Percentiles rank a stretch among this genome's conserved stretches.
Conservation (phyloP, 192 early-diverging fungal genomes). For the Dispira simplex region DNA sequence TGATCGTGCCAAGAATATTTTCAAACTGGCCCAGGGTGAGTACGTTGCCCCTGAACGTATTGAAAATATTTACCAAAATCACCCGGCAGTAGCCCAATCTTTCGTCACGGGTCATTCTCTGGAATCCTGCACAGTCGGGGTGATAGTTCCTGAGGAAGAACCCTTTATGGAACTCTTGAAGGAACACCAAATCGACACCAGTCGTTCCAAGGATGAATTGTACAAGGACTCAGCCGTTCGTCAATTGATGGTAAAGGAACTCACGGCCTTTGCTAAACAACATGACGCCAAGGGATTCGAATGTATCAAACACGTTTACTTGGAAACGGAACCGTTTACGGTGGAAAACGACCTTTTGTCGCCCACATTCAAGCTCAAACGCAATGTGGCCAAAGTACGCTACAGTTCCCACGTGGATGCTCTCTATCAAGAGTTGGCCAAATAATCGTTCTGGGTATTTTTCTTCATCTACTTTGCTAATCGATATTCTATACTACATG, state of each 20-base stretch:
- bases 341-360: slow-evolving; percentile 63
- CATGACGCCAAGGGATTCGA: slow-evolving; percentile 55
- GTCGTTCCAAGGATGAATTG: slow-evolving; percentile 31
- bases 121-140: slow-evolving; percentile 50
- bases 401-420: slow-evolving; percentile 33
- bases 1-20: slow-evolving; percentile 73
- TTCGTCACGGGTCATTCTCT: slow-evolving; percentile 71
- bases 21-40: slow-evolving; percentile 68
- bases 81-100: slow-evolving; percentile 49
- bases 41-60: slow-evolving; percentile 77
- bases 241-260: slow-evolving; percentile 27
- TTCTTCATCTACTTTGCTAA: background rate
- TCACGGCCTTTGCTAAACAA: slow-evolving; percentile 34
- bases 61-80: slow-evolving; percentile 44
- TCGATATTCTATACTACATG: no score
- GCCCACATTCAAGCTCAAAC: slow-evolving; percentile 52
- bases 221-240: slow-evolving; percentile 36
- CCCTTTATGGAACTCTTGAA: slow-evolving; percentile 27
- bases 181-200: slow-evolving; percentile 22
- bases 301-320: slow-evolving; percentile 40
- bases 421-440: slow-evolving; percentile 34
- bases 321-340: slow-evolving; percentile 49
- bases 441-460: background rate
- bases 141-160: slow-evolving; percentile 57
- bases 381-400: slow-evolving; percentile 19